A percentile compares a stretch with the other conserved stretches of the same genome.
Evolutionary conservation across 257 asterid species (phyloP).

Genomic region (Solanum bukasovii): DNA sequence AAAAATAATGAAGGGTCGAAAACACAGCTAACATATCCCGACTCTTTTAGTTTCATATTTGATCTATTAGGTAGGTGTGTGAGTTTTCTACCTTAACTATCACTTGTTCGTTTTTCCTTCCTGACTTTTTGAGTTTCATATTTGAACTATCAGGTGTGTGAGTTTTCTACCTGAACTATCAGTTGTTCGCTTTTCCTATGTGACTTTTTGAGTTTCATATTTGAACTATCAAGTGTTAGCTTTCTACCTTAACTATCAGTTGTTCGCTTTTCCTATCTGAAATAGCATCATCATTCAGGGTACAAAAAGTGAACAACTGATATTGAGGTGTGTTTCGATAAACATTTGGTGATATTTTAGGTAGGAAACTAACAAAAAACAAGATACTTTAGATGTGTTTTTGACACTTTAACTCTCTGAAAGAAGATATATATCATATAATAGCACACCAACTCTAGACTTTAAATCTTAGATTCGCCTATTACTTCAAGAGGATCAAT

Average conservation of each 20-base stretch:
- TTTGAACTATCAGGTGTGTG: too few species aligned
- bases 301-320: background rate
- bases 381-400: background rate
- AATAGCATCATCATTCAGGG: background rate
- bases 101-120: background rate
- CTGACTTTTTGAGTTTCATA: too few species aligned
- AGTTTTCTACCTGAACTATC: too few species aligned
- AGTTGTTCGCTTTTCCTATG: too few species aligned
- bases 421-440: background rate
- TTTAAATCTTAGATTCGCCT: background rate
- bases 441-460: background rate
- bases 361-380: too few species aligned
- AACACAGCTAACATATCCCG: accelerated
- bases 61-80: too few species aligned
- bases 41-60: too few species aligned
- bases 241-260: too few species aligned
- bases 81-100: too few species aligned
- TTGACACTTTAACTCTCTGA: too few species aligned
- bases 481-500: background rate
- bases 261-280: background rate
- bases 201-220: too few species aligned
- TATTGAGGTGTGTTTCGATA: background rate
- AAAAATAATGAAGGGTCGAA: background rate
- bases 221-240: too few species aligned
- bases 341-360: background rate